phyloP scores from a whole-genome alignment of 106 monocot species.

The Dendrobium nobile region DNA sequence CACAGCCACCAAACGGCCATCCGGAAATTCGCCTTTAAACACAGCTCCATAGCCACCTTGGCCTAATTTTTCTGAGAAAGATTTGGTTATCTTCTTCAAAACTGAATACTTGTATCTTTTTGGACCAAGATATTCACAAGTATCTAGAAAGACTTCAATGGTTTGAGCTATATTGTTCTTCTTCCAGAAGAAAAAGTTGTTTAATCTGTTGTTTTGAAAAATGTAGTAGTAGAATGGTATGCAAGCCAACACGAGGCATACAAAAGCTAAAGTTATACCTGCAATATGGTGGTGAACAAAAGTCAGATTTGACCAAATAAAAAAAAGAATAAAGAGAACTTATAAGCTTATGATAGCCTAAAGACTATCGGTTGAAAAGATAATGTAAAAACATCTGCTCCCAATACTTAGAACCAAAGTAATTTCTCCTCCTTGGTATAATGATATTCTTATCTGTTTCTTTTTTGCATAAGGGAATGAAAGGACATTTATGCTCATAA shows the following conservation, averaged over 20 bases:
- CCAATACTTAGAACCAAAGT: too few species aligned
- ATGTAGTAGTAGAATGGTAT: neutral
- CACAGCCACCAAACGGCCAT: slow-evolving; percentile 13
- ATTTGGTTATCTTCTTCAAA: slow-evolving; percentile 13
- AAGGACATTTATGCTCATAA: too few species aligned
- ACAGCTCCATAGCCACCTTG: slow-evolving; percentile 15
- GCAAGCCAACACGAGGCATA: neutral
- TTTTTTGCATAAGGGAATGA: too few species aligned
- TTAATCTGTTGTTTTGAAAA: neutral
- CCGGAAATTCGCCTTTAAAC: slow-evolving; percentile 1
- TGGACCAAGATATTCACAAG: slow-evolving; percentile 3
- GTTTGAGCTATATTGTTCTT: neutral
- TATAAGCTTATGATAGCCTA: too few species aligned
- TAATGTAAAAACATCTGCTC: too few species aligned
- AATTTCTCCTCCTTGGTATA: too few species aligned
- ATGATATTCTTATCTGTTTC: too few species aligned
- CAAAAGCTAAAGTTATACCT: neutral
- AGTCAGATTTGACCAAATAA: too few species aligned
- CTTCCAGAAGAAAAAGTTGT: neutral
- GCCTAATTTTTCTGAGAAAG: slow-evolving; percentile 11
- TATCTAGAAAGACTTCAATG: neutral
- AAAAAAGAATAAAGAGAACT: too few species aligned
- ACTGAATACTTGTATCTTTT: slow-evolving; percentile 8
- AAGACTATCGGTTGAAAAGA: too few species aligned
- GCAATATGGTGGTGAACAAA: too few species aligned